phyloP scores from a whole-genome alignment of 2,329 filamentous ascomycete species.

The Ramularia endophylla region DNA sequence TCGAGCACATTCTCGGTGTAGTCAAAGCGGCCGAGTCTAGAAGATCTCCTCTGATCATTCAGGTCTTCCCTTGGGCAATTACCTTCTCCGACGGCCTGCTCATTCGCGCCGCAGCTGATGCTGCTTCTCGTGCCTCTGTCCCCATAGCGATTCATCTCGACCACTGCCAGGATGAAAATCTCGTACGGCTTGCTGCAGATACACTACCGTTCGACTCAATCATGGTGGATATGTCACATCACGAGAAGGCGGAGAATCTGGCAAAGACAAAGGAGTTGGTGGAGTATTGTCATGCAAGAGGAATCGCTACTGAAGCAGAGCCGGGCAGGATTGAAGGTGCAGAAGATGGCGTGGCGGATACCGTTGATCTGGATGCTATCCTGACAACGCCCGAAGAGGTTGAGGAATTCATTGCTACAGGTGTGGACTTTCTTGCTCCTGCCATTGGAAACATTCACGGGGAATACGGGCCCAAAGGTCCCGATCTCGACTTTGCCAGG shows the following conservation, averaged over 20 bases:
- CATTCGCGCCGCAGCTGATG: constrained; percentile 21
- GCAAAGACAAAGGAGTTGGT: constrained; percentile 57
- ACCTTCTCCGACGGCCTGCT: constrained; percentile 23
- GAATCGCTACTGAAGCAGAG: constrained; percentile 65
- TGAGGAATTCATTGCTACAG: constrained; percentile 63
- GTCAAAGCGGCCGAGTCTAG: constrained; percentile 26
- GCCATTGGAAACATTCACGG: constrained; percentile 74
- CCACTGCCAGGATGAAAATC: constrained; percentile 22
- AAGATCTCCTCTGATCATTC: constrained; percentile 23
- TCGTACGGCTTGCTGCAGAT: constrained; percentile 19
- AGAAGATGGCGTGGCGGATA: constrained; percentile 67
- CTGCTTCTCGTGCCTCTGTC: constrained; percentile 20
- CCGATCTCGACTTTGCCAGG: constrained; percentile 55
- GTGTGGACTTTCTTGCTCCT: constrained; percentile 68
- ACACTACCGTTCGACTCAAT: constrained; percentile 27
- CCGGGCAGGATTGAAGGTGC: constrained; percentile 66
- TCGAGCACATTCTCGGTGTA: constrained; percentile 25
- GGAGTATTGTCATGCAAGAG: constrained; percentile 56
- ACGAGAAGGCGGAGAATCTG: constrained; percentile 65
- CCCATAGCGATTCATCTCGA: constrained; percentile 28
- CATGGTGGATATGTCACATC: constrained; percentile 67
- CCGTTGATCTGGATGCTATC: constrained; percentile 53
- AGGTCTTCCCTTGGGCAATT: constrained; percentile 28
- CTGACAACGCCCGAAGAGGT: constrained; percentile 65
- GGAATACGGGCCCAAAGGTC: constrained; percentile 60